Percentiles rank a stretch among this genome's conserved stretches.
Conservation (phyloP, 2,329 filamentous ascomycete species). For the Apiospora arundinis region DNA sequence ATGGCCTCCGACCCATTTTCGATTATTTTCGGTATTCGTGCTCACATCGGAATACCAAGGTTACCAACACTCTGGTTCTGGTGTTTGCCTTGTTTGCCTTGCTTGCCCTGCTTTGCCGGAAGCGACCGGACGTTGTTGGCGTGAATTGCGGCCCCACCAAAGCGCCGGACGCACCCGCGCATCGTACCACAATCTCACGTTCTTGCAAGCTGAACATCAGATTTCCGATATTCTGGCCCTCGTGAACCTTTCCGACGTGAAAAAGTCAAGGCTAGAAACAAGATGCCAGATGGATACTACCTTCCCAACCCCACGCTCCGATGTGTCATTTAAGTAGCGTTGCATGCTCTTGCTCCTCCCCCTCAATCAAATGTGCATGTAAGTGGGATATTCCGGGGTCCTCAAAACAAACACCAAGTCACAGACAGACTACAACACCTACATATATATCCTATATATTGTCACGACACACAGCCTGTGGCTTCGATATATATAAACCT, state of each 20-base stretch:
- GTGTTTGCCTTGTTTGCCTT: background rate
- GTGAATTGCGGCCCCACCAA: slow-evolving; percentile 12
- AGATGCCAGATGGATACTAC: slow-evolving; percentile 17
- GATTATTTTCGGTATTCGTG: background rate
- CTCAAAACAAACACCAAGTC: background rate
- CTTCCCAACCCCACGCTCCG: background rate
- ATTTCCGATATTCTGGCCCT: slow-evolving; percentile 6
- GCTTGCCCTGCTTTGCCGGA: background rate
- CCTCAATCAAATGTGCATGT: background rate
- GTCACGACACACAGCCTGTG: background rate
- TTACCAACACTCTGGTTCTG: background rate
- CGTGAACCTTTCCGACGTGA: background rate
- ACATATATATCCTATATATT: background rate
- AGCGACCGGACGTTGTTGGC: slow-evolving; percentile 5
- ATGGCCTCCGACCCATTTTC: slow-evolving; percentile 2
- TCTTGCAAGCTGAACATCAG: background rate
- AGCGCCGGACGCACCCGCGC: background rate
- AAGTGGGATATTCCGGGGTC: slow-evolving; percentile 16
- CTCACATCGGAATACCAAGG: background rate
- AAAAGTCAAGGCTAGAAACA: background rate
- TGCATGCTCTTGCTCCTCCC: background rate
- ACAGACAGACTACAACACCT: background rate
- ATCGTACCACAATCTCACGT: slow-evolving; percentile 13
- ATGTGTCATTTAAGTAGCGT: slow-evolving; percentile 9
- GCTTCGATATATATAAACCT: background rate